These are phyloP conservation scores for Trametes punicea DNA, from an alignment of 768 basidiomycete species.

Conservation along the genomic window DNA sequence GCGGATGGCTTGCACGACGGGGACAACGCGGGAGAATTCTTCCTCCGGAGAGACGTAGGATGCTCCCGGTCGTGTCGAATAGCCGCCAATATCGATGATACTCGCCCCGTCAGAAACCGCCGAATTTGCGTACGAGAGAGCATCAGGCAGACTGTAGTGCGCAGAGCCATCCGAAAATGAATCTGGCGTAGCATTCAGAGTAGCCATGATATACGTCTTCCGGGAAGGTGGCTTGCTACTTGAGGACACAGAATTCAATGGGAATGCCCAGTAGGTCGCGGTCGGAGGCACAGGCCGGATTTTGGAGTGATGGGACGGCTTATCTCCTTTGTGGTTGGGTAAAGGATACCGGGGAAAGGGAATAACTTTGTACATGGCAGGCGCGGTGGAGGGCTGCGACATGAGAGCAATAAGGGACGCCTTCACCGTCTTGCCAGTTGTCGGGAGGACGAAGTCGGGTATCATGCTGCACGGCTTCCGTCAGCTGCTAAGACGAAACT, in stretches of 20 bases:
- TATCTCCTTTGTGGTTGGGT: conserved; percentile 16
- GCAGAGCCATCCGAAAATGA: conserved; percentile 89
- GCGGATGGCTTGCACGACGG: conserved; percentile 62
- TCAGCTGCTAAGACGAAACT: not conserved
- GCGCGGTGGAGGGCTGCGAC: conserved; percentile 29
- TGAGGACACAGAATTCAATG: conserved; percentile 23
- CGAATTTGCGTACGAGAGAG: conserved; percentile 47
- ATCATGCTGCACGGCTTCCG: conserved; percentile 61
- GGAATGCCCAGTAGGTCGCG: conserved; percentile 48
- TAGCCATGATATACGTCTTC: conserved; percentile 81
- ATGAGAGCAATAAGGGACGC: conserved; percentile 43
- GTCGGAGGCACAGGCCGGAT: conserved; percentile 41
- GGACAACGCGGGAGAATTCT: conserved; percentile 70
- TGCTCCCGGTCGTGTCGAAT: conserved; percentile 86
- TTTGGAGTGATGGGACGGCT: conserved; percentile 4
- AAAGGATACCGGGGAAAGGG: conserved; percentile 64
- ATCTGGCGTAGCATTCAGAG: conserved; percentile 91
- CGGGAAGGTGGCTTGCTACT: conserved; percentile 5
- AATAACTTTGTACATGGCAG: conserved; percentile 67
- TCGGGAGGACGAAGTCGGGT: conserved; percentile 69
- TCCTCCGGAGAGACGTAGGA: conserved; percentile 61
- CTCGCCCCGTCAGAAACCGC: conserved; percentile 58
- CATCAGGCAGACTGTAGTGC: conserved; percentile 49
- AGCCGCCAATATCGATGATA: conserved; percentile 91
- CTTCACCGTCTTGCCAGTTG: conserved; percentile 43